Evolutionary conservation across 2,329 filamentous ascomycete species (phyloP).

Genomic region (Claviceps purpurea): DNA sequence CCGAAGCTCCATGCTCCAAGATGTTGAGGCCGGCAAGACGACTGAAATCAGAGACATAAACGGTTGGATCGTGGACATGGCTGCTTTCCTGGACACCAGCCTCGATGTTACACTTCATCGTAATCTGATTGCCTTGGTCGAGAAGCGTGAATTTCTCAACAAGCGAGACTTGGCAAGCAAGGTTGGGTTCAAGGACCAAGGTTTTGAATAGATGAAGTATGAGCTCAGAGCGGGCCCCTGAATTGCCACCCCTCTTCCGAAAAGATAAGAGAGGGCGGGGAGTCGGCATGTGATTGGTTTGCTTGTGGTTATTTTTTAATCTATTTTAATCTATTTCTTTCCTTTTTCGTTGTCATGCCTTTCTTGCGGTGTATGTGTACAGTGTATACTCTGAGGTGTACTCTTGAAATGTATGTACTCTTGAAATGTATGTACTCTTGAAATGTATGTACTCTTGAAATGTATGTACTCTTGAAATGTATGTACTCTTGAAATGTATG

Average conservation of each 20-base stretch:
- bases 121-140: conserved; percentile 30
- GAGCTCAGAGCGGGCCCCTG: neutral
- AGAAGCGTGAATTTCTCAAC: conserved; percentile 18
- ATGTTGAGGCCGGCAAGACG: conserved; percentile 33
- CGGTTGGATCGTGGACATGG: conserved; percentile 41
- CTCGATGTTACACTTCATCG: conserved; percentile 25
- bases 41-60: conserved; percentile 48
- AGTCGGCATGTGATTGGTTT: neutral
- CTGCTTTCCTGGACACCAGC: conserved; percentile 21
- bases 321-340: neutral
- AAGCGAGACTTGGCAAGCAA: conserved; percentile 19
- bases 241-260: no score
- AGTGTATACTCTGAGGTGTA: no score
- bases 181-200: conserved; percentile 8
- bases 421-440: no score
- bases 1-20: conserved; percentile 50
- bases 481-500: no score
- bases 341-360: neutral
- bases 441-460: neutral
- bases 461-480: neutral
- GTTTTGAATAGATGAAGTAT: neutral
- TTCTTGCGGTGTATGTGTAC: neutral
- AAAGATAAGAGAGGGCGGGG: no score
- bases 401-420: no score
- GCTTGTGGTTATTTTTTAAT: neutral